phyloP scores from a whole-genome alignment of 2,329 filamentous ascomycete genomes.

The Daldinia sp. region DNA sequence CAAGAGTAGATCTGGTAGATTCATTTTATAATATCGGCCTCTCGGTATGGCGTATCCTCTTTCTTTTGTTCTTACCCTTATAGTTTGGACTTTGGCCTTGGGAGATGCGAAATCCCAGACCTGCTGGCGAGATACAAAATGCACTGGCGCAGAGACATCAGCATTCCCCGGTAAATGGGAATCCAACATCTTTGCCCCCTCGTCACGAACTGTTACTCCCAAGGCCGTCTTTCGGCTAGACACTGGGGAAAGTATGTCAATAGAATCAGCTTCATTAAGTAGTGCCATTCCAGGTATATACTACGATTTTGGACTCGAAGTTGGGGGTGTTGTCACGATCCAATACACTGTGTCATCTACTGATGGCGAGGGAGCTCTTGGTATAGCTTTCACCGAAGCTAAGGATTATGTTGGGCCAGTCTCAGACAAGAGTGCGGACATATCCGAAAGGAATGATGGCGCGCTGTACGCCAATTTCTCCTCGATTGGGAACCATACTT shows the following conservation, averaged over 20 bases:
- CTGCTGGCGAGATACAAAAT: conserved; percentile 66
- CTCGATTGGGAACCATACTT: conserved; percentile 45
- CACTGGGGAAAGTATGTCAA: conserved; percentile 23
- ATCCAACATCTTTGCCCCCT: conserved; percentile 63
- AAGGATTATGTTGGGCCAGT: conserved; percentile 52
- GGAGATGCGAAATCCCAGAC: conserved; percentile 31
- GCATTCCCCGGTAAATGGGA: conserved; percentile 68
- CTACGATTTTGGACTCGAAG: conserved; percentile 44
- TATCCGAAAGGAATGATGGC: conserved; percentile 47
- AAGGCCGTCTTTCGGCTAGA: conserved; percentile 49
- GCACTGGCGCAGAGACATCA: conserved; percentile 56
- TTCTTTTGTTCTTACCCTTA: background rate
- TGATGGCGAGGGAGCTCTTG: conserved; percentile 46
- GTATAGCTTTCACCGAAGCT: conserved; percentile 54
- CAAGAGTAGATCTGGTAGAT: background rate
- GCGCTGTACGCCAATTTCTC: conserved; percentile 50
- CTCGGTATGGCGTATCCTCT: conserved; percentile 26
- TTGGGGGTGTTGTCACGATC: conserved; percentile 43
- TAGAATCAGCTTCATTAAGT: conserved; percentile 23
- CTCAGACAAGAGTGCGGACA: conserved; percentile 52
- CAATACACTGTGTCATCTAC: conserved; percentile 37
- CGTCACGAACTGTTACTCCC: conserved; percentile 59
- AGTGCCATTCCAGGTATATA: conserved; percentile 32
- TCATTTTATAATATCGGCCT: conserved; percentile 1
- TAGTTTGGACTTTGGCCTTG: conserved; percentile 13